Conservation (phyloP, 164 flowering plant genomes). For the Piper longum region DNA sequence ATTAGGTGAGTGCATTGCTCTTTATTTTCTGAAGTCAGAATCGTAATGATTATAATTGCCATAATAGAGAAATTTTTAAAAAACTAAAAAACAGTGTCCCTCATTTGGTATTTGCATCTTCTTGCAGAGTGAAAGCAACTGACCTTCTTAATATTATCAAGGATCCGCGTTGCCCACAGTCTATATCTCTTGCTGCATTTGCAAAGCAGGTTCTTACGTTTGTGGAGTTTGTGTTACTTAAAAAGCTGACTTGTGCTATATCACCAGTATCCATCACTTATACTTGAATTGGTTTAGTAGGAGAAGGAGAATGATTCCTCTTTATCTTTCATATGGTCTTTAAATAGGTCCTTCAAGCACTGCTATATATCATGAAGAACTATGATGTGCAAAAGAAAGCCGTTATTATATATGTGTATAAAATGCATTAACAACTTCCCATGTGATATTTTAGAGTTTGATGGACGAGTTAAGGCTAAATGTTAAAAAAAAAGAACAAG, state of each 20-base stretch:
- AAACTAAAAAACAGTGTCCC: too few species aligned
- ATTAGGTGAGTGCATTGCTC: constrained; percentile 34
- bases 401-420: neutral
- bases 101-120: neutral
- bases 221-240: neutral
- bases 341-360: neutral
- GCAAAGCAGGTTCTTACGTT: constrained; percentile 47
- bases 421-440: neutral
- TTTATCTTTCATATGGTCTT: neutral
- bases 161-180: constrained; percentile 49
- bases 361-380: too few species aligned
- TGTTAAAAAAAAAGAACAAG: too few species aligned
- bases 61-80: too few species aligned
- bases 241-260: neutral
- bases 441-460: neutral
- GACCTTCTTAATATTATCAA: constrained; percentile 45
- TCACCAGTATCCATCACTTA: neutral
- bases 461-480: neutral
- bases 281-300: neutral
- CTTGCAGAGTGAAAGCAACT: constrained; percentile 45
- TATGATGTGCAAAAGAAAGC: neutral
- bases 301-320: neutral
- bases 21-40: neutral
- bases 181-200: constrained; percentile 50
- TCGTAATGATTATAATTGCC: neutral